Conservation (phyloP, 768 basidiomycete species). For the Psilocybe cyanescens region DNA sequence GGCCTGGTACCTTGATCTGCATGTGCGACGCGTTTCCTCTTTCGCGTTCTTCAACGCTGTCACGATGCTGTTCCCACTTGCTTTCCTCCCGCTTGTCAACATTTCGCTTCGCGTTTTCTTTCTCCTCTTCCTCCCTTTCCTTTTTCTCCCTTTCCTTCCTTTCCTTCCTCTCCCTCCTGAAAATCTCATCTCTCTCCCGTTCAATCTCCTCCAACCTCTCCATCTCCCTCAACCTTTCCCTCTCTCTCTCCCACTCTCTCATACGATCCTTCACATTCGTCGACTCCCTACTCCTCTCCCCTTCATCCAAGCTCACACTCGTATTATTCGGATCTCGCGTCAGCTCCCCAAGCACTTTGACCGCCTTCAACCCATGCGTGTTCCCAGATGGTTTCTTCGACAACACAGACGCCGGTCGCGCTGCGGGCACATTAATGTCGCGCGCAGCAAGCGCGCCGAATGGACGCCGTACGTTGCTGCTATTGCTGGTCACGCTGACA, state of each 20-base stretch:
- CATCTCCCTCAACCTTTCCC: slow-evolving; percentile 72
- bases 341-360: slow-evolving; percentile 26
- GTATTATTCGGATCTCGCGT: slow-evolving; percentile 6
- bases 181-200: slow-evolving; percentile 49
- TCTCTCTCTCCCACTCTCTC: slow-evolving; percentile 77
- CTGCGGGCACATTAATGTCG: slow-evolving; percentile 23
- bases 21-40: slow-evolving; percentile 20
- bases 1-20: slow-evolving; percentile 20
- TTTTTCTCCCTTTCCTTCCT: slow-evolving; percentile 29
- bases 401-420: slow-evolving; percentile 21
- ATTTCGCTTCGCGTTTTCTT: slow-evolving; percentile 10
- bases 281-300: slow-evolving; percentile 38
- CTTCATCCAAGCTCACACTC: slow-evolving; percentile 18
- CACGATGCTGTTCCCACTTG: slow-evolving; percentile 6
- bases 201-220: slow-evolving; percentile 60
- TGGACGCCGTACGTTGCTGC: slow-evolving; percentile 31
- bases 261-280: slow-evolving; percentile 64
- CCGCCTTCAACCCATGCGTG: slow-evolving; percentile 27
- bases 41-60: slow-evolving; percentile 12
- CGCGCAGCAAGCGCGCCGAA: slow-evolving; percentile 32
- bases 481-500: slow-evolving; percentile 10
- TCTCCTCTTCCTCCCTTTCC: slow-evolving; percentile 24
- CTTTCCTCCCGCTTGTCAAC: neutral
- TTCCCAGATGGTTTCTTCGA: slow-evolving; percentile 31
- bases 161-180: slow-evolving; percentile 39